phyloP scores from a whole-genome alignment of 805 yeast species.

The Zygoascus flipseniorum region DNA sequence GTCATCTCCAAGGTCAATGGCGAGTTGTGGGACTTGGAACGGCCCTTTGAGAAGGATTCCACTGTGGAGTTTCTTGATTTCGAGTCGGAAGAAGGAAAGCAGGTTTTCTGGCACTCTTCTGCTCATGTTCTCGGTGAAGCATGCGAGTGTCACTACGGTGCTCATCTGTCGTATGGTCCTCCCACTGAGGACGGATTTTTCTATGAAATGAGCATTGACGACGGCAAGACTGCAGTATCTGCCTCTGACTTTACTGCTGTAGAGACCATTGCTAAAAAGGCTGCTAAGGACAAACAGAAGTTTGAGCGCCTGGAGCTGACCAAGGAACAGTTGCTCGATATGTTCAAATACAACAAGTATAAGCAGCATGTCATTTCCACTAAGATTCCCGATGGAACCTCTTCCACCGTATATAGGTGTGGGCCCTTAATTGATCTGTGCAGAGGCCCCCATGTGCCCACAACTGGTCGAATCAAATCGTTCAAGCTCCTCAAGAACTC shows the following conservation, averaged over 20 bases:
- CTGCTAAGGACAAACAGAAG: conserved; percentile 89
- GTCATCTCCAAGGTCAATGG: conserved; percentile 90
- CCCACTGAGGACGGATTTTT: conserved; percentile 98
- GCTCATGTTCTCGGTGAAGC: conserved; percentile 98
- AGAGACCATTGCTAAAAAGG: conserved; percentile 81
- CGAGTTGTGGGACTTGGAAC: conserved; percentile 85
- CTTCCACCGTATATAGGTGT: conserved; percentile 95
- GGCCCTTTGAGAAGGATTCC: conserved; percentile 76
- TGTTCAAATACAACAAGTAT: conserved; percentile 95
- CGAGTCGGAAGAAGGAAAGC: conserved; percentile 87
- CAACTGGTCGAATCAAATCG: conserved; percentile 93
- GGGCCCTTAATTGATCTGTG: conserved; percentile 96
- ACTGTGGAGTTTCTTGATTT: conserved; percentile 79
- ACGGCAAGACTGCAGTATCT: conserved; percentile 66
- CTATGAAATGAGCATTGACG: conserved; percentile 85
- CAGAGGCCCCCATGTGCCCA: conserved; percentile 96
- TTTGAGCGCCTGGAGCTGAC: conserved; percentile 89
- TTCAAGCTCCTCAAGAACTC: conserved; percentile 92
- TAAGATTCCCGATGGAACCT: conserved; percentile 91
- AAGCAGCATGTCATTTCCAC: conserved; percentile 78
- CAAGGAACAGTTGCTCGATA: conserved; percentile 81
- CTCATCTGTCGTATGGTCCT: conserved; percentile 89
- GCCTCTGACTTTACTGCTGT: conserved; percentile 76
- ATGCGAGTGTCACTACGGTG: conserved; percentile 92
- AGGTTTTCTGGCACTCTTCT: conserved; percentile 97